Conservation (phyloP, 176 grass and related monocot species). For the Oryza brachyantha region DNA sequence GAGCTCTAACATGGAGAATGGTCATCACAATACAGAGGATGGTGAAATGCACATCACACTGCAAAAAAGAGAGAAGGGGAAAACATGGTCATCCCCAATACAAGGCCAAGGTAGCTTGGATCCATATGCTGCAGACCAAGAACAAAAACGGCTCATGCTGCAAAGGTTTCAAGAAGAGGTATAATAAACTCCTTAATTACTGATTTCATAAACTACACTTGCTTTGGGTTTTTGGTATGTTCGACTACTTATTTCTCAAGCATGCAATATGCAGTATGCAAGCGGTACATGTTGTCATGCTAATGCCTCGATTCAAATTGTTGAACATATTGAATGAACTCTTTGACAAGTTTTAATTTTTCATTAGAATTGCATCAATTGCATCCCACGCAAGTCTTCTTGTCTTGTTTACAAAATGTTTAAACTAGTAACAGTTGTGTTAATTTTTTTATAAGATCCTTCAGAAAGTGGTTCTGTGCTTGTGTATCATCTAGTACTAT, state of each 20-base stretch:
- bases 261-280: background rate
- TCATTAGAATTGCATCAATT: background rate
- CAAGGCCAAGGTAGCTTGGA: slow-evolving; percentile 81
- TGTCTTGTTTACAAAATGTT: background rate
- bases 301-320: slow-evolving; percentile 3
- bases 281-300: background rate
- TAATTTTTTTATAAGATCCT: background rate
- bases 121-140: slow-evolving; percentile 72
- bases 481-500: background rate
- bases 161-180: slow-evolving; percentile 99
- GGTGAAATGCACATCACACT: slow-evolving; percentile 85
- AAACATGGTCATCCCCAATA: slow-evolving; percentile 94
- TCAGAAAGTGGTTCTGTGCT: background rate
- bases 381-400: background rate
- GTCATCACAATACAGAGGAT: slow-evolving; percentile 57
- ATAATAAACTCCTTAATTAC: slow-evolving; percentile 3
- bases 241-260: background rate
- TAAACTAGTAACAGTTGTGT: background rate
- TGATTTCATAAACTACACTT: background rate
- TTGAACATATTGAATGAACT: background rate
- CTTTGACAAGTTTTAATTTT: background rate
- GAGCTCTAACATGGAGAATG: slow-evolving; percentile 5
- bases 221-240: background rate
- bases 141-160: slow-evolving; percentile 97
- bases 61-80: slow-evolving; percentile 92